These are phyloP conservation scores for Annulohypoxylon moriforme DNA, from an alignment of 495 filamentous ascomycete species.

Conservation along the genomic window DNA sequence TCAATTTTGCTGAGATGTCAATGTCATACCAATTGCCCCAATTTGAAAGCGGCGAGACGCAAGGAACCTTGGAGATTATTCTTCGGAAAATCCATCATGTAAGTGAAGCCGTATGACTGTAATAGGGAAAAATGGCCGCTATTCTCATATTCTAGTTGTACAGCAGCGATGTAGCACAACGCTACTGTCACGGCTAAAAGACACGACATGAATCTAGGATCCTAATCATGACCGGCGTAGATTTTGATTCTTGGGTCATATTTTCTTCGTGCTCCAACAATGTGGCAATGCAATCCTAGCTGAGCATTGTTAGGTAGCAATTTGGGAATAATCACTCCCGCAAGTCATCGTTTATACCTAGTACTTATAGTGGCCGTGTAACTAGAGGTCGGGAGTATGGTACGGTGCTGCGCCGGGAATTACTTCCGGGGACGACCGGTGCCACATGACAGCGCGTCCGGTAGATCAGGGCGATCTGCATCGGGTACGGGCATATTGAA, in stretches of 20 bases:
- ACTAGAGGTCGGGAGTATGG: not conserved
- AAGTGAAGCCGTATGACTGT: not conserved
- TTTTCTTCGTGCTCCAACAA: not conserved
- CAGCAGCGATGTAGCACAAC: not conserved
- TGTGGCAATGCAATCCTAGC: not conserved
- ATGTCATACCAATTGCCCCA: not conserved
- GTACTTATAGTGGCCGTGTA: not conserved
- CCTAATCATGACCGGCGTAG: not conserved
- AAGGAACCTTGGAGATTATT: not conserved
- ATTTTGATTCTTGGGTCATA: not conserved
- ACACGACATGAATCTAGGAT: not conserved
- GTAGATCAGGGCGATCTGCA: not conserved
- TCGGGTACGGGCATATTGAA: not conserved
- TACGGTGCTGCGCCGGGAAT: not conserved
- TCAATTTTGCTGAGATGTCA: not conserved
- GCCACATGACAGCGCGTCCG: not conserved
- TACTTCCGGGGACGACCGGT: not conserved
- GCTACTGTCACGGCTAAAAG: not conserved
- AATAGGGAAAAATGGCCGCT: not conserved
- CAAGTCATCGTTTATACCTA: not conserved
- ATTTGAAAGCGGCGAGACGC: not conserved
- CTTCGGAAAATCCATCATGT: not conserved
- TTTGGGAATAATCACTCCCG: not conserved
- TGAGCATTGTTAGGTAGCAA: not conserved
- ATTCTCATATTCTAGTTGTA: not conserved